These are phyloP conservation scores for Ustilago sp. DNA, from an alignment of 1,284 basidiomycete genomes.

Conservation along the genomic window DNA sequence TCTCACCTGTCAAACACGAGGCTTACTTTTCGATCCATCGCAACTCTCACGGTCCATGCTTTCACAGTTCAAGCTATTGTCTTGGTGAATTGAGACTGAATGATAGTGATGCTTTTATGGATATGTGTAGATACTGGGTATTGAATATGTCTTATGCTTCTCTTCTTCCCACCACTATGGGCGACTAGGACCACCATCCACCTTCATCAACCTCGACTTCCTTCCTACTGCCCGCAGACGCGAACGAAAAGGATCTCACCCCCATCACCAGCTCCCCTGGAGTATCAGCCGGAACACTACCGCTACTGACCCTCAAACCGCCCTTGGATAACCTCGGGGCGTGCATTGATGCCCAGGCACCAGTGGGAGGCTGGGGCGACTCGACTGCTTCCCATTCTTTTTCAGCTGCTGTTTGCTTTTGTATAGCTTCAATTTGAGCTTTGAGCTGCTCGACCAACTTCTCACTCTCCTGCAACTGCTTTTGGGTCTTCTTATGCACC, in stretches of 20 bases:
- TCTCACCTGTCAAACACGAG: too few relatives aligned
- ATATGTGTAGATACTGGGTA: slow-evolving; percentile 7
- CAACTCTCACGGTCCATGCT: neutral
- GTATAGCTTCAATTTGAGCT: slow-evolving; percentile 14
- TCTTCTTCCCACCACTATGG: neutral
- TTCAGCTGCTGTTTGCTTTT: neutral
- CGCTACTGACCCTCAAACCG: neutral
- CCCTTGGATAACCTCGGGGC: slow-evolving; percentile 13
- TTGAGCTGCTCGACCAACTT: slow-evolving; percentile 43
- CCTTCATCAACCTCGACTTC: slow-evolving; percentile 49
- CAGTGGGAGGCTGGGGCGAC: neutral
- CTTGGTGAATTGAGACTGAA: neutral
- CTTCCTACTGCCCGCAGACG: slow-evolving; percentile 13
- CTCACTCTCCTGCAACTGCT: slow-evolving; percentile 30
- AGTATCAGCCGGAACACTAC: neutral
- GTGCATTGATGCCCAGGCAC: slow-evolving; percentile 49
- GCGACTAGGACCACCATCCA: slow-evolving; percentile 45
- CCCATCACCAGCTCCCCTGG: neutral
- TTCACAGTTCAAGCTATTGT: neutral
- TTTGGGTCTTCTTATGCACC: slow-evolving; percentile 22
- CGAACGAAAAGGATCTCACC: slow-evolving; percentile 23
- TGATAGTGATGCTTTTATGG: neutral
- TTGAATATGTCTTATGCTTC: neutral
- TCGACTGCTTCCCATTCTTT: slow-evolving; percentile 36
- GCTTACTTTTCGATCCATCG: neutral